Evolutionary conservation across 148 eudicot species (phyloP).

Genomic region (Drosera capensis): DNA sequence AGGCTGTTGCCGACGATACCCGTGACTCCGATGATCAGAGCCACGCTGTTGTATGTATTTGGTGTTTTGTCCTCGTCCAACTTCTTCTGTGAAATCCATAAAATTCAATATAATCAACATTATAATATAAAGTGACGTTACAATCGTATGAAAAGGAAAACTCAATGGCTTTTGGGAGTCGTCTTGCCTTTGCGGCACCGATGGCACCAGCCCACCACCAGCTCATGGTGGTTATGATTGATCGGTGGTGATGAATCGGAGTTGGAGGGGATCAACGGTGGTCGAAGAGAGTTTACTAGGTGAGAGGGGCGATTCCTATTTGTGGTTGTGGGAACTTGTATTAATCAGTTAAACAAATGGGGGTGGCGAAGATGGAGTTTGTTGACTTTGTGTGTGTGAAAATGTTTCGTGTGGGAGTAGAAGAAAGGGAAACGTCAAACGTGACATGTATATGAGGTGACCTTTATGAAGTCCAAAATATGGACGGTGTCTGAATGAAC

Average conservation of each 20-base stretch:
- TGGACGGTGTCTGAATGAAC: too few species aligned
- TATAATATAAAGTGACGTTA: neutral
- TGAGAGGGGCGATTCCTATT: too few species aligned
- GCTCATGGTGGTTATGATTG: constrained; percentile 15
- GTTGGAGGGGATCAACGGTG: neutral
- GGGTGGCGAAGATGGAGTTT: too few species aligned
- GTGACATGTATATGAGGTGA: too few species aligned
- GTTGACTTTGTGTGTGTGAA: too few species aligned
- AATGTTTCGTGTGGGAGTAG: too few species aligned
- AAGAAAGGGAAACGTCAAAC: too few species aligned
- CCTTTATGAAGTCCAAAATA: too few species aligned
- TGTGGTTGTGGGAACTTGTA: too few species aligned
- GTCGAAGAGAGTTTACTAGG: too few species aligned
- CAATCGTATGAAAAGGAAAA: neutral
- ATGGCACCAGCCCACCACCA: constrained; percentile 50
- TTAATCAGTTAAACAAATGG: too few species aligned
- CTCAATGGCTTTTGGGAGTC: neutral
- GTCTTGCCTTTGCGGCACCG: constrained; percentile 36
- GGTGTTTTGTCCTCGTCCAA: constrained; percentile 21
- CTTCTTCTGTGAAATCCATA: constrained; percentile 16
- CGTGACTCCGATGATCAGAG: constrained; percentile 23
- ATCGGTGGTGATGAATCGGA: neutral
- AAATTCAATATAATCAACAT: neutral
- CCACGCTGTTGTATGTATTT: constrained; percentile 19
- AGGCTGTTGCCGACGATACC: constrained; percentile 36